Evolutionary conservation across 257 asterid genomes (phyloP).

Genomic region (Forsythia viridissima): DNA sequence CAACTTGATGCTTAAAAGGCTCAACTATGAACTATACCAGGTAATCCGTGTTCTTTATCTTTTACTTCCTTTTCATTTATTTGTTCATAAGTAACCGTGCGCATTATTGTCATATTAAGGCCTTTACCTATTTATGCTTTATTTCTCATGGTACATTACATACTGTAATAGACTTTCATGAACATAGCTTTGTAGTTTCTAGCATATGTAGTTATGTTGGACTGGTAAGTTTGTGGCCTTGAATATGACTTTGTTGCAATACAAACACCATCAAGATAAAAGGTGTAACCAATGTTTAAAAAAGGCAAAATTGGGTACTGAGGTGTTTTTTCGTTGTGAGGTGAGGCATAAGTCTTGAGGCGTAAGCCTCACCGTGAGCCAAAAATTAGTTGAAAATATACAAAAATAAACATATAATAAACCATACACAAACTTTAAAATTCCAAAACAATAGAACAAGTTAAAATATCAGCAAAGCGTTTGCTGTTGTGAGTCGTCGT

Average conservation of each 20-base stretch:
- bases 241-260: background rate
- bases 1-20: slow-evolving; percentile 91
- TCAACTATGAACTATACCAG: slow-evolving; percentile 89
- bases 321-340: too few relatives aligned
- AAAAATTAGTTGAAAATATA: too few relatives aligned
- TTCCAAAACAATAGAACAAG: too few relatives aligned
- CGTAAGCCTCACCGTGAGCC: too few relatives aligned
- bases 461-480: too few relatives aligned
- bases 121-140: background rate
- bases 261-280: background rate
- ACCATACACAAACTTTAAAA: too few relatives aligned
- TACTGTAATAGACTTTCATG: background rate
- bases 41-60: slow-evolving; percentile 34
- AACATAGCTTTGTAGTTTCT: background rate
- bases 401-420: too few relatives aligned
- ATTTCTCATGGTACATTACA: background rate
- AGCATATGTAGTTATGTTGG: background rate
- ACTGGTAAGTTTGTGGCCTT: background rate
- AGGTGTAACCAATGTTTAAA: too few relatives aligned
- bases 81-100: background rate
- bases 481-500: too few relatives aligned
- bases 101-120: slow-evolving; percentile 1
- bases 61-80: background rate
- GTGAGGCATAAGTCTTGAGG: too few relatives aligned
- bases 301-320: too few relatives aligned